A percentile compares a stretch with the other conserved stretches of the same genome.
Conservation (phyloP, 73 alveolate genomes). For the Diophrys sp. region DNA sequence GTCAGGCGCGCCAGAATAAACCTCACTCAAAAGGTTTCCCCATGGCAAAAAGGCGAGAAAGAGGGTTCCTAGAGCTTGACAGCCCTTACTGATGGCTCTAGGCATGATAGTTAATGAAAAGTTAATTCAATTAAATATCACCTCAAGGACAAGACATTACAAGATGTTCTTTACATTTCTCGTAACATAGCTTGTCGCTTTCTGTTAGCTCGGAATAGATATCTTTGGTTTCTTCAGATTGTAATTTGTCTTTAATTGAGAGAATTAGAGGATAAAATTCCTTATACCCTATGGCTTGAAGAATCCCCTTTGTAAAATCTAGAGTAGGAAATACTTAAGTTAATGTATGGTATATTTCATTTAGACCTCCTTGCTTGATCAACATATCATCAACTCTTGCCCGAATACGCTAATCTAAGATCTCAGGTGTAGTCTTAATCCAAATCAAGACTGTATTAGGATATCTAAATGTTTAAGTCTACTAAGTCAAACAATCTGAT, state of each 20-base stretch:
- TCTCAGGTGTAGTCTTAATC: slow-evolving; percentile 59
- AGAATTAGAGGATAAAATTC: slow-evolving; percentile 64
- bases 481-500: slow-evolving; percentile 8
- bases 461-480: slow-evolving; percentile 46
- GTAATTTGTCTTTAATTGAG: not conserved
- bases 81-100: too few species aligned
- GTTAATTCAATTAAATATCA: too few species aligned
- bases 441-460: slow-evolving; percentile 50
- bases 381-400: slow-evolving; percentile 73
- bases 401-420: slow-evolving; percentile 46
- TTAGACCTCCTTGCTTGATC: slow-evolving; percentile 54
- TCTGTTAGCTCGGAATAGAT: not conserved
- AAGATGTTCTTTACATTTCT: too few species aligned
- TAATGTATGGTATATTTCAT: slow-evolving; percentile 52
- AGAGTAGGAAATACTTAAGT: not conserved
- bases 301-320: slow-evolving; percentile 68
- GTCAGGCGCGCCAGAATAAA: too few species aligned
- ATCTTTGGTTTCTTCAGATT: not conserved
- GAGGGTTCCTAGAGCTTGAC: too few species aligned
- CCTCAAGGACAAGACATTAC: too few species aligned
- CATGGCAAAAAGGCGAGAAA: too few species aligned
- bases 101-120: too few species aligned
- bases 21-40: too few species aligned
- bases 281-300: slow-evolving; percentile 80
- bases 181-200: not conserved